Evolutionary conservation across 2,329 filamentous ascomycete genomes (phyloP), one percentile per base, ranked within the genome.

Genomic region (Periconia sp.): DNA sequence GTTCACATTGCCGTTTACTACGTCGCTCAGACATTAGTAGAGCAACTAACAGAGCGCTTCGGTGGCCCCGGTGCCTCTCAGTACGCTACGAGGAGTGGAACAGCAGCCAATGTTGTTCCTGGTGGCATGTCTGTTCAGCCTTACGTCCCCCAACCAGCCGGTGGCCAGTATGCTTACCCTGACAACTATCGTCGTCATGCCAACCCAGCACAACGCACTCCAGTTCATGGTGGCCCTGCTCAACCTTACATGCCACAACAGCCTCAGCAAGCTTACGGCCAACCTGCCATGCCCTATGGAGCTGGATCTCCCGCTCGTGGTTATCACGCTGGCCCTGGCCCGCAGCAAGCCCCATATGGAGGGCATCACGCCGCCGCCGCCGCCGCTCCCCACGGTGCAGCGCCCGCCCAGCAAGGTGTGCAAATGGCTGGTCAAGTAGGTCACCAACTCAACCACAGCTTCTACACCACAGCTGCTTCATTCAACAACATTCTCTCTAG

Each of bases 1-100:
- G 93, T 99, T 46, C 94, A 99, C 77, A 99, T 99, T 75, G 94
- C 94, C 46, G 96, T 94, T 37, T 99, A 97, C 80, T 99, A 99
- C 70, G 92, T 99, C 59, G 93, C 92, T 52, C 96, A 93, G 76
- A 99, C 94, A n/a, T 84, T 99, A 23, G 88, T 96, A 45, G 94
- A 99, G 80, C 94, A 99, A 78, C 82, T 99, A 55, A 97, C 94
- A 49, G 94, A 99, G 74, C 88, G 94, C 41, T 99, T 97, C 64
- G 93, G 94, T 49, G 94, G 94, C 6, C 92, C 94, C 18, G 92
- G 92, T 53, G 93, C 94, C 47, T 99, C 94, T n/a, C 93, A 94
- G 30, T 99, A 99, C 72, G 94, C 94, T 45, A 96, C 93, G 45
- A 88, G 94, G 60, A 96, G 91, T 69, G 94, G 94, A 58, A 92